A percentile compares a stretch with the other conserved stretches of the same genome.
These are phyloP conservation scores for Aristolochia fimbriata DNA, from an alignment of 164 flowering plant species.

Conservation along the genomic window DNA sequence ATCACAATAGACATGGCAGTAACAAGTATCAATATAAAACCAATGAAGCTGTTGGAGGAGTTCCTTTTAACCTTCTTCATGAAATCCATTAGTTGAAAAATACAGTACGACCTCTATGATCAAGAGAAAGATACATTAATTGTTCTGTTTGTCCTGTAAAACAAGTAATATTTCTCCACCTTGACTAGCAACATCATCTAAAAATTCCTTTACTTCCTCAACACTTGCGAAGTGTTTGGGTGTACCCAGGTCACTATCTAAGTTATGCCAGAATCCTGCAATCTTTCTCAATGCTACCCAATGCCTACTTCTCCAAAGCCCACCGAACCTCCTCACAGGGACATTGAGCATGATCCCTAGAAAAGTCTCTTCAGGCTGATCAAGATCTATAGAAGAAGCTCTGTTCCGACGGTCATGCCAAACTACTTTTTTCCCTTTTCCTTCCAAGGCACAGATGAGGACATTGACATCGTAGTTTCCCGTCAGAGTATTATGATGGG, in stretches of 20 bases:
- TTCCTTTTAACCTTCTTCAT: constrained; percentile 23
- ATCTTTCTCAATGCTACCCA: constrained; percentile 70
- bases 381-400: constrained; percentile 55
- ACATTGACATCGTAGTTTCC: constrained; percentile 95
- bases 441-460: constrained; percentile 71
- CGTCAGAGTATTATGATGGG: constrained; percentile 72
- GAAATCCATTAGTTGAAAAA: constrained; percentile 8
- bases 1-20: constrained; percentile 32
- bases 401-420: constrained; percentile 86
- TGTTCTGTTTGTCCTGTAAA: constrained; percentile 23
- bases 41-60: constrained; percentile 26
- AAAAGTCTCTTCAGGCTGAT: constrained; percentile 30
- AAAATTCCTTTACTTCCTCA: constrained; percentile 45
- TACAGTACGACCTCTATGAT: neutral
- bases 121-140: neutral
- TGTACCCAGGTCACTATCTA: constrained; percentile 75
- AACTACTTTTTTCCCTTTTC: constrained; percentile 58
- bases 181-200: constrained; percentile 36
- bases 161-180: constrained; percentile 76
- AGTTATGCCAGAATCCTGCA: constrained; percentile 74
- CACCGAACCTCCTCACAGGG: constrained; percentile 52
- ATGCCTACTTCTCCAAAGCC: constrained; percentile 82
- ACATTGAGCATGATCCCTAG: constrained; percentile 82
- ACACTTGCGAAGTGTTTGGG: constrained; percentile 39
- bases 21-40: constrained; percentile 25